Base-by-base conservation (phyloP, 1,284 basidiomycete genomes). In the Leccinum griseonigrum region DNA sequence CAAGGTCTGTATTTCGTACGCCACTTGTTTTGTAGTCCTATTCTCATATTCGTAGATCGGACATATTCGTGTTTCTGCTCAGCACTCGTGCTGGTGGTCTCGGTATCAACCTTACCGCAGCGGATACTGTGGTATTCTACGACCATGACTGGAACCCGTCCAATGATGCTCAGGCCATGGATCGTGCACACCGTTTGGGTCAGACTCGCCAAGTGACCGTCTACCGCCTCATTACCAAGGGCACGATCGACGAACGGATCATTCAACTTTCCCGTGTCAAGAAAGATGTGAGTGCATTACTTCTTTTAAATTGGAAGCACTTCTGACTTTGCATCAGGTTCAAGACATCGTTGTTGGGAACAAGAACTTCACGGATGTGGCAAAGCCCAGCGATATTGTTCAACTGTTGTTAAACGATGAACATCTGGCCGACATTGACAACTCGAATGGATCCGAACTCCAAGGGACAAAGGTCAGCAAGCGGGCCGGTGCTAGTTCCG, bases 81-180 rank as follows among this genome's bases (percentile, higher is more conserved):
- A 97, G 95, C 74, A 99, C 97, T 0, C 87, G 96, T 61, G 97
- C 97, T 28, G 97, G 97, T 76, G 97, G 97, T 64, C 81, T 99
- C 60, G 97, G 97, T 71, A 99, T 99, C 82, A 99, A 99, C 75
- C 79, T 99, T 60, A 99, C 97, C 1, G 97, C 97, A 2, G 97
- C 97, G 3, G 96, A 98, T 73, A 98, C 97, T 1, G 97, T 99
- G 66, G 81, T 99, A 61, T 99, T 99, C 77, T 98, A 98, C 75
- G 97, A 99, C 74, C 95, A 97, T 72, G 97, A 99, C 73, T 99
- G 97, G 97, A 99, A 99, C 75, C 97, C 96, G 14, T 97, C 94
- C 31, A 99, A 99, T 74, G 97, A 99, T 75, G 94, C 95, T 46
- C 97, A 99, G 76, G 97, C 97, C 11, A 99, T 99, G 97, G 97